Percentiles rank a stretch among this genome's conserved stretches.
Conservation (phyloP, 441 rosid species). For the Croton laevigatus region DNA sequence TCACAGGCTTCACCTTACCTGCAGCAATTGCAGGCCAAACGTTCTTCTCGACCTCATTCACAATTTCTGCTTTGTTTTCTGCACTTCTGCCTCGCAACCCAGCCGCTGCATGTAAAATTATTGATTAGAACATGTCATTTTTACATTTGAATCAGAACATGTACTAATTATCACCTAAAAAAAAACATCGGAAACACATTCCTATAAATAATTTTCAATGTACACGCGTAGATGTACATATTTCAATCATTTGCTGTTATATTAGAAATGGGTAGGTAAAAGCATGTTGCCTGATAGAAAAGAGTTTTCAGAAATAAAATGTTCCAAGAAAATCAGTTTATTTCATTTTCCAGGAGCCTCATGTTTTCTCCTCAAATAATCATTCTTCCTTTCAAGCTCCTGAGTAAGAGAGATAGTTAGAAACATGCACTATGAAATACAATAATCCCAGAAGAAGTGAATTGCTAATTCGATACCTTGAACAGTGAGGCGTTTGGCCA, state of each 20-base stretch:
- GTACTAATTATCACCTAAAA: background rate
- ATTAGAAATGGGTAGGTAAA: background rate
- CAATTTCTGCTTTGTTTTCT: constrained; percentile 66
- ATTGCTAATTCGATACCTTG: constrained; percentile 48
- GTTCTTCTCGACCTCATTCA: constrained; percentile 67
- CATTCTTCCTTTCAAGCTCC: background rate
- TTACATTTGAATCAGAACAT: background rate
- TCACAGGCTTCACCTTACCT: constrained; percentile 72
- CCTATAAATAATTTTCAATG: background rate
- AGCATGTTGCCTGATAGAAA: background rate
- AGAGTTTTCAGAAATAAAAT: background rate
- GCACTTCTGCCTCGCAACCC: constrained; percentile 57
- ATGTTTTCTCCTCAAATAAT: background rate
- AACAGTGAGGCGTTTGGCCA: constrained; percentile 69
- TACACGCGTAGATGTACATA: background rate
- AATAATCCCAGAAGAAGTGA: background rate
- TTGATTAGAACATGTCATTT: background rate
- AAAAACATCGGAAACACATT: background rate
- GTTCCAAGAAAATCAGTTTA: background rate
- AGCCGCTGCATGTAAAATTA: constrained; percentile 45
- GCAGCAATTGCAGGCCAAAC: constrained; percentile 75
- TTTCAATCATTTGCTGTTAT: background rate
- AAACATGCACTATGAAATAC: background rate
- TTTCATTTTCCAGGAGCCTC: background rate
- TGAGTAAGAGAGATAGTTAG: background rate